Base-by-base conservation (phyloP, 2,329 filamentous ascomycete genomes). In the Aureobasidium sp. region DNA sequence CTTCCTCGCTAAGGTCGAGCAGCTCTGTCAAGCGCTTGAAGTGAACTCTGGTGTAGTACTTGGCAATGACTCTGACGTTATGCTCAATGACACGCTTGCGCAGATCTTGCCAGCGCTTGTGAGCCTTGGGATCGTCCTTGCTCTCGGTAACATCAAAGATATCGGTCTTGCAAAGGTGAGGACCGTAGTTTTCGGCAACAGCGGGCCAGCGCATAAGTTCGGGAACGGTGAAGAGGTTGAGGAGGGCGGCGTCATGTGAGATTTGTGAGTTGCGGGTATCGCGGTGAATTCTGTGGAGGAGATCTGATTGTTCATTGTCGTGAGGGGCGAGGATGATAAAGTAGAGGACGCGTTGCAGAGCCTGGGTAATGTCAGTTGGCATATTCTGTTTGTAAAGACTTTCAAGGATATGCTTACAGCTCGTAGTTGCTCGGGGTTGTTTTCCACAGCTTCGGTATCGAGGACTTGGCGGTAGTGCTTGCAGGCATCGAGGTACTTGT, bases 161-260 rank as follows among this genome's bases (percentile, higher is more conserved):
- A 72, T 99, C 94, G 9, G 91, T 96, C 68, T 82, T 81, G 77
- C 88, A 92, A 48, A 99, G 83, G 71, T 97, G 90, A 29, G 90
- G 87, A 3, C 92, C 92, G 68, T 95, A 99, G 65, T 89, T 85
- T 76, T 93, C 86, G 36, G 92, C 84, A 41, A 99, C 90, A 74
- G 94, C 88, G 11, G 94, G 93, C 94, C 94, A 99, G 73, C 93
- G 89, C 94, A 99, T 99, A 65, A 99, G 82, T 79, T 99, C 94
- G 67, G 90, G 89, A 5, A 96, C 86, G 34, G 94, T 99, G 77
- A 99, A 99, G 63, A 94, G 85, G 77, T 95, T 95, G 62, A 99
- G 83, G 9, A 99, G 84, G 70, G 92, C 86, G 34, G 90, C 88
- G 66, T 97, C 93, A 61, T 86, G 82, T 3, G 65, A 62, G 58